Percentiles rank a stretch among this genome's conserved stretches.
phyloP scores from a whole-genome alignment of 2,329 filamentous ascomycete genomes.

The Raffaelea ambrosiae region DNA sequence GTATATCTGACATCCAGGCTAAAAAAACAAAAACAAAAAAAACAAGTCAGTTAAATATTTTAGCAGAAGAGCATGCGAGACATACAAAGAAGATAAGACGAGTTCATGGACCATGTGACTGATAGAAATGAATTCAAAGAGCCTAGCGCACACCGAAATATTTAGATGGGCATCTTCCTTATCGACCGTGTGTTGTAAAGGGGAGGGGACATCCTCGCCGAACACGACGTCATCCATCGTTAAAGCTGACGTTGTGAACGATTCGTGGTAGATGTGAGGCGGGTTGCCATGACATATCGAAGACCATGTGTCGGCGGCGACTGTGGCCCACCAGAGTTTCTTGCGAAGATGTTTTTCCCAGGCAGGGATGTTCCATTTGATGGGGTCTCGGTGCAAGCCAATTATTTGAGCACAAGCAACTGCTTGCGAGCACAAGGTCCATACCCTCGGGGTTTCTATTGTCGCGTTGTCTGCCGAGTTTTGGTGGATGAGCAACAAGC shows the following conservation, averaged over 20 bases:
- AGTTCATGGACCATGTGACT: conserved; percentile 22
- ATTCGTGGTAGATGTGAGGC: conserved; percentile 30
- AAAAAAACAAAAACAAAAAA: too few relatives aligned
- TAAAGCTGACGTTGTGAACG: conserved; percentile 30
- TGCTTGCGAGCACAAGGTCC: conserved; percentile 33
- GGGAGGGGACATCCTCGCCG: conserved; percentile 31
- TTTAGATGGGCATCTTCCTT: conserved; percentile 17
- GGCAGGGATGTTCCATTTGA: conserved; percentile 29
- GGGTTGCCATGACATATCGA: conserved; percentile 37
- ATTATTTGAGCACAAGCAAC: conserved; percentile 36
- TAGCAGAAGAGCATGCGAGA: background rate
- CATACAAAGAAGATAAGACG: conserved; percentile 11
- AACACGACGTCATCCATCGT: conserved; percentile 32
- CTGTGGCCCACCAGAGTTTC: conserved; percentile 38
- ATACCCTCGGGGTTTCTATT: conserved; percentile 36
- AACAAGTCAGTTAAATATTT: too few relatives aligned
- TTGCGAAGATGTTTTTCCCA: conserved; percentile 34
- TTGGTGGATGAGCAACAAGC: conserved; percentile 34
- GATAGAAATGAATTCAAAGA: conserved; percentile 25
- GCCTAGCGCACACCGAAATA: conserved; percentile 26
- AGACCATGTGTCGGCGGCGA: conserved; percentile 34
- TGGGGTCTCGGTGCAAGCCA: conserved; percentile 34
- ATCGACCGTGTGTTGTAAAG: conserved; percentile 19
- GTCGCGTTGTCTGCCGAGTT: conserved; percentile 34
- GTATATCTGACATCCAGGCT: conserved; percentile 10